Base-by-base conservation (phyloP, 257 asterid species). In the Solanum chmielewskii region DNA sequence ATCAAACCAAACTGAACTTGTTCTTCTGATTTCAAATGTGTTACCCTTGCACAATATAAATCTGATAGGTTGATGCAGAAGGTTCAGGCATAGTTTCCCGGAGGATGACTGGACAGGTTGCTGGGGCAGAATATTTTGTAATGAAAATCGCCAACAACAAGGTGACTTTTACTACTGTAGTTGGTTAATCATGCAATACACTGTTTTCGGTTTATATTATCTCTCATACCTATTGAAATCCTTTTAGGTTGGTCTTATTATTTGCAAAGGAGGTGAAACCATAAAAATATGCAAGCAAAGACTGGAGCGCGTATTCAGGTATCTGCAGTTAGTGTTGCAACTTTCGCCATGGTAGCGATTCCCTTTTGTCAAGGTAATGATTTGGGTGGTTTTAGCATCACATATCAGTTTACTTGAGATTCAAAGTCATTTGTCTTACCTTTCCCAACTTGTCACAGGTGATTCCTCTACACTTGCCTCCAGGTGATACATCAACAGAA, bases 251-350 rank as follows among this genome's bases (percentile, higher is more conserved):
- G 98, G 99, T 6, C 95, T 95, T 21, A 93, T 95, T 78, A 95
- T 97, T 89, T 98, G 98, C 44, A 94, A 94, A 91, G 98, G 95
- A 41, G 99, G 99, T 1, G 99, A 97, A 88, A 97, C 98, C 66
- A 95, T 97, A 86, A 97, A 90, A 91, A 92, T 73, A 97, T 95
- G 84, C 98, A 97, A 86, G 86, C 81, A 68, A 96, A 92, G 88
- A 94, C 99, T 20, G 98, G 99, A 64, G 98, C 99, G 20, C 96
- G 95, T 90, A 94, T 97, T 91, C 99, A 97, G 92, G 98, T 95
- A 78, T 56, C 25, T 56, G 64, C 11, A 56, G 64, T 7, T 20
- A 56, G 64, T 20, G 25, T 20, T 56, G 64, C 64, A 56, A 56
- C 64, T 56, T 56, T 56, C 2, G 5, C 25, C 4, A 56, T 56